Evolutionary conservation across 805 yeast genomes (phyloP).

Genomic region (Dipodascopsis uninucleata): DNA sequence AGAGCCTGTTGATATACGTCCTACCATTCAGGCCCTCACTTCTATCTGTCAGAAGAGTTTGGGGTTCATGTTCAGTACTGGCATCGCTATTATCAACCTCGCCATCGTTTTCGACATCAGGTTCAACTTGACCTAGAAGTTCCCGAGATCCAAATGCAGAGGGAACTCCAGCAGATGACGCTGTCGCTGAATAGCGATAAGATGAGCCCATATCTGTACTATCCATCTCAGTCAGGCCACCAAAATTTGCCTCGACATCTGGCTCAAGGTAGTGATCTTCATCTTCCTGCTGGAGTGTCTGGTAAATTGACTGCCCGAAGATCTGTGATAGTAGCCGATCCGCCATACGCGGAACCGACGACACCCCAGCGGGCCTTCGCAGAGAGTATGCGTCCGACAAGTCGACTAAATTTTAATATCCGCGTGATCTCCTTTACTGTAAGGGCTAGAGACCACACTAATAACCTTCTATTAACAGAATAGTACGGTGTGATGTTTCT

Average conservation of each 20-base stretch:
- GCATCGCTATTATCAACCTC: neutral
- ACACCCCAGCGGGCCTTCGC: neutral
- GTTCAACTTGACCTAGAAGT: no score
- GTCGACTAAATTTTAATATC: no score
- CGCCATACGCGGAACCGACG: neutral
- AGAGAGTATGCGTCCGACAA: no score
- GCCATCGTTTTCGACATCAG: neutral
- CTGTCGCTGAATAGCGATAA: conserved; percentile 5
- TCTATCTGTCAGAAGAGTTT: no score
- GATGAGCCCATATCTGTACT: conserved; percentile 3
- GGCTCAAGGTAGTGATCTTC: conserved; percentile 15
- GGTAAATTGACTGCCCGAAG: conserved; percentile 28
- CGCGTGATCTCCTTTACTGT: no score
- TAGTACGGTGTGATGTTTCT: no score
- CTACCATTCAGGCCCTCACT: no score
- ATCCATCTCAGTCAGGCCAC: conserved; percentile 1
- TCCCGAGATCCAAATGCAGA: conserved; percentile 11
- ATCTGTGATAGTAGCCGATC: conserved; percentile 16
- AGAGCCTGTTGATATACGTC: no score
- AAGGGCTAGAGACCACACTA: no score
- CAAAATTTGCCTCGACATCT: conserved; percentile 25
- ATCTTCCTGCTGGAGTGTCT: conserved; percentile 23
- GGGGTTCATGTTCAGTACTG: no score
- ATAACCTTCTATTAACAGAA: no score
- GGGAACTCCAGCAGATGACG: conserved; percentile 24